Conservation (phyloP, 108 stramenopile genomes). For the Cyclotella distinguenda region DNA sequence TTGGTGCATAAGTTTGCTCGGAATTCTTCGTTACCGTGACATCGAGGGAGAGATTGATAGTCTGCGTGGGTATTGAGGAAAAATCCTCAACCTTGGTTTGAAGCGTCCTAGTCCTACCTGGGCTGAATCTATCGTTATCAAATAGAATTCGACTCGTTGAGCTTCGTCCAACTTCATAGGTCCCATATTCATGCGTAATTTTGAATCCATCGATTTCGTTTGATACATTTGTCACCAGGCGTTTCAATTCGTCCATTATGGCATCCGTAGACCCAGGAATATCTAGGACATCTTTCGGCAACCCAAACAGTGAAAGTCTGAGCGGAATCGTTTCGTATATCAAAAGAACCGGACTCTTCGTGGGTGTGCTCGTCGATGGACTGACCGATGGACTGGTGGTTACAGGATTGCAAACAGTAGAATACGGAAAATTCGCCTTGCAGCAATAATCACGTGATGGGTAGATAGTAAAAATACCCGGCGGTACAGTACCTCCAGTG, state of each 20-base stretch:
- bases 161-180: no score
- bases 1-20: background rate
- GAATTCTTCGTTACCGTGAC: background rate
- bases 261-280: background rate
- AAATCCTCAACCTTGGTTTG: background rate
- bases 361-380: constrained; percentile 1
- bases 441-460: constrained; percentile 18
- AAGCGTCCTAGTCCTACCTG: background rate
- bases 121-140: no score
- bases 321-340: constrained; percentile 13
- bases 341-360: background rate
- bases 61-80: background rate
- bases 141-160: background rate
- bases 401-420: constrained; percentile 5
- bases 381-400: background rate
- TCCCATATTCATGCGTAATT: background rate
- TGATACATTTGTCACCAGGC: background rate
- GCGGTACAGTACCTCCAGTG: constrained; percentile 29
- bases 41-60: constrained; percentile 4
- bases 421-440: constrained; percentile 18
- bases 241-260: background rate
- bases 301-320: constrained; percentile 9
- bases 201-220: background rate
- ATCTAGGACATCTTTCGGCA: constrained; percentile 4
- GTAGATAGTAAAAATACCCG: constrained; percentile 28